Evolutionary conservation across 2,329 filamentous ascomycete species (phyloP), one percentile per base, ranked within the genome.

Genomic region (Sarocladium oryzae): DNA sequence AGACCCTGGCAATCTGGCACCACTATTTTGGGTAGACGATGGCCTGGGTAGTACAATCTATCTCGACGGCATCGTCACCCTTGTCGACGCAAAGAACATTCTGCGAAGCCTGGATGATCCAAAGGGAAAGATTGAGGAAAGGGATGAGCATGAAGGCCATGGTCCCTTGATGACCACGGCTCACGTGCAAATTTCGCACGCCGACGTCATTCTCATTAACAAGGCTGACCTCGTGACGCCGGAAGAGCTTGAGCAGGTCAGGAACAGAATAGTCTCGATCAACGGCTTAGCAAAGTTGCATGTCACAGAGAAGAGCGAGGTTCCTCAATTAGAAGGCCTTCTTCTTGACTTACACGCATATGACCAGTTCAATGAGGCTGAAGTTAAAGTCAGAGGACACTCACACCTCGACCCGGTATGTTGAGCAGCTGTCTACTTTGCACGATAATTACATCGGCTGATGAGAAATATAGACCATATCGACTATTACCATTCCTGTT

Each of bases 1-100:
- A 4, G 92, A 99, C 63, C 93, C 93, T 0, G 93, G 93, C 1
- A 97, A 97, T 61, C 83, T 99, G 49, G 93, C 93, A 0, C 93
- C 93, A 1, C 72, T 97, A 13, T 99, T 99, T 71, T 99, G 93
- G 93, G 85, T 99, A 23, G 93, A 99, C 60, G 92, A 97, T 57
- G 93, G 91, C 0, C 78, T 99, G 2, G 92, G 90, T 7, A 96
- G 91, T 67, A 91, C 86, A 33, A 96, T 99, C 60, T 99, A 95
- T 66, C 81, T 99, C 0, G 93, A 99, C 63, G 93, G 93, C 2
- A 96, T 99, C 52, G 91, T 97, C 43, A 97, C 93, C 0, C 75
- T 99, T 1, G 89, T 99, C 18, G 93, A 99, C 66, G 92, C 91
- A 28, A 95, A 93, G 70, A 96, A 97, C 61, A 87, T 99, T 20